Base-by-base conservation (phyloP, 2,329 filamentous ascomycete genomes). In the Xylariaceae sp. region DNA sequence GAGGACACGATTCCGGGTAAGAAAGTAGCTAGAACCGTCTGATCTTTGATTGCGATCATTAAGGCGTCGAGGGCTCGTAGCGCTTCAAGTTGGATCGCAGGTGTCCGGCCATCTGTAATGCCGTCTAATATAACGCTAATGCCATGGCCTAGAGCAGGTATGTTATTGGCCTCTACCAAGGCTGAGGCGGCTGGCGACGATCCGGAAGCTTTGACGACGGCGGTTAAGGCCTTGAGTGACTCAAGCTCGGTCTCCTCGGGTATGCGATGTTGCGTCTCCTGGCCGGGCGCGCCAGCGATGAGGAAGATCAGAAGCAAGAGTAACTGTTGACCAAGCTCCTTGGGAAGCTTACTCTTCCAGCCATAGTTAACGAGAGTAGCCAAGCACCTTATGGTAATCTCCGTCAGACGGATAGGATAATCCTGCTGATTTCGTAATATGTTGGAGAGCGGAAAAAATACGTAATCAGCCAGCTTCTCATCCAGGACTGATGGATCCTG, bases 401-500 rank as follows among this genome's bases (percentile, higher is more conserved):
- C 94, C 7, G 94, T 74, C 39, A 89, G 76, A 34, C 80, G 80
- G 44, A 88, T 80, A 0, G 92, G 85, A 50, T 92, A 83, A 45
- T 80, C 77, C 58, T 87, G 82, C 61, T 89, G 86, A 58, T 85
- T 80, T 54, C 89, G 86, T 63, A 99, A 86, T 37, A 97, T 83
- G 62, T 94, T 87, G 0, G 89, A 91, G 0, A 99, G 76, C 0
- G 94, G 94, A 58, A 96, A 96, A 75, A 97, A 97, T 65, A 88
- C 81, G 76, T 97, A 99, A 74, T 96, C 92, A 13, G 92, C 90
- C 16, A 97, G 75, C 68, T 91, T 92, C 49, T 85, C 80, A 68
- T 96, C 89, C 16, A 97, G 70, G 0, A 75, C 73, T 1, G 73
- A 67, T 2, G 74, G 69, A 58, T 82, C 76, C 21, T 64, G 65